Evolutionary conservation across 2,329 filamentous ascomycete species (phyloP), one percentile per base, ranked within the genome.

Genomic region (Colletotrichum sp.): DNA sequence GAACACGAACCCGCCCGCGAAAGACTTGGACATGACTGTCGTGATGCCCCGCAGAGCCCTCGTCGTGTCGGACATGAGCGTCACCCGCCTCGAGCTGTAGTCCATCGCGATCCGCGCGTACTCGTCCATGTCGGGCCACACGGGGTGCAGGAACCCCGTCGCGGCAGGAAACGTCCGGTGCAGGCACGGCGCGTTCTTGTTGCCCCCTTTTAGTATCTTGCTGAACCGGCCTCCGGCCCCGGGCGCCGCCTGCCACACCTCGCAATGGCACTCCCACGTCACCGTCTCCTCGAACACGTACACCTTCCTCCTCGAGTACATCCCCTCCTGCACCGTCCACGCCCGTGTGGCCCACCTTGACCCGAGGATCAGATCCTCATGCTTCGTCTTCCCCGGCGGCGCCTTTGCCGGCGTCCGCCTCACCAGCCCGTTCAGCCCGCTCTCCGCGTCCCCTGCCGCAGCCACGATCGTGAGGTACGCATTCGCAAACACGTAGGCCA

Each of bases 221-320:
- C 72, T 81, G 16, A 82, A 81, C 36, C 62, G 36, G 12, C 59
- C 72, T 6, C 59, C 67, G 8, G 31, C 33, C 54, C 59, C 59
- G 2, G 71, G 71, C 34, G 76, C 65, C 36, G 71, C 75, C 67
- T 86, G 82, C 83, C 85, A 86, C 6, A 82, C 77, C 38, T 86
- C 82, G 78, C 85, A 87, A 76, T 87, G 85, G 65, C 85, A 87
- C 72, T 86, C 83, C 85, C 85, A 87, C 3, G 84, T 85, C 15
- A 86, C 80, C 11, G 80, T 72, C 27, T 87, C 83, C 34, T 85
- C 82, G 66, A 86, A 86, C 75, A 87, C 83, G 77, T 84, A 87
- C 66, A 87, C 80, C 13, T 81, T 80, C 12, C 85, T 83, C 33
- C 85, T 80, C 29, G 85, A 83, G 75, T 87, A 87, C 16, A 86